phyloP scores from a whole-genome alignment of 31 red algal genomes.

The Asparagopsis taxiformis region DNA sequence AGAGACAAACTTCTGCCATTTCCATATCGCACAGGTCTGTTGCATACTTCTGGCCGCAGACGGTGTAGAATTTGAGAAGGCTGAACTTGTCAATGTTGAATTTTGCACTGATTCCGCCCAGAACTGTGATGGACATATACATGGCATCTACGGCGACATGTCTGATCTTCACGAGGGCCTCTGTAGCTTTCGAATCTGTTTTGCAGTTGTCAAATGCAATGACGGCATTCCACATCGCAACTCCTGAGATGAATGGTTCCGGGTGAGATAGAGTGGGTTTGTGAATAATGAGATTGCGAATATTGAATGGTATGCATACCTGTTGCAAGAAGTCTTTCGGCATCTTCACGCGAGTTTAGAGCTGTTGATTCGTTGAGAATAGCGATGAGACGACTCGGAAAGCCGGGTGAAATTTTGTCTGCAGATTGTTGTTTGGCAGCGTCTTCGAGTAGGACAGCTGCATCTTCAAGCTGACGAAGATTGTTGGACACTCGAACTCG shows the following conservation, averaged over 20 bases:
- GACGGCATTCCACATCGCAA: constrained; percentile 71
- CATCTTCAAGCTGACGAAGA: constrained; percentile 63
- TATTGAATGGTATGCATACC: constrained; percentile 40
- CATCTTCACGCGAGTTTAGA: constrained; percentile 55
- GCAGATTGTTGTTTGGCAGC: constrained; percentile 10
- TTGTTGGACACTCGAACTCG: constrained; percentile 28
- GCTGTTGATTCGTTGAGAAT: constrained; percentile 44
- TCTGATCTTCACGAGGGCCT: constrained; percentile 32
- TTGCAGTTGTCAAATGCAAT: constrained; percentile 43
- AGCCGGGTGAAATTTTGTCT: constrained; percentile 18
- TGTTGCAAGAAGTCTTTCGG: constrained; percentile 58
- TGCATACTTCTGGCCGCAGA: constrained; percentile 55
- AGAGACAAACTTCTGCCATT: constrained; percentile 52
- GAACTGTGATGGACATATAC: constrained; percentile 53
- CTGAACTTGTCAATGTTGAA: constrained; percentile 70
- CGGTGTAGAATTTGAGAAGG: constrained; percentile 71
- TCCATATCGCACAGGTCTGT: constrained; percentile 41
- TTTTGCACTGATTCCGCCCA: constrained; percentile 66
- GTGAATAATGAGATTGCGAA: not conserved
- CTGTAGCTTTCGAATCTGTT: constrained; percentile 23
- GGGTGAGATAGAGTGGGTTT: not conserved
- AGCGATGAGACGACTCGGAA: constrained; percentile 35
- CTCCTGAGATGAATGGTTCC: constrained; percentile 24
- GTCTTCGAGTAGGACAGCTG: constrained; percentile 27
- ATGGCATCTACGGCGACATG: constrained; percentile 69